Evolutionary conservation across 2,329 filamentous ascomycete genomes (phyloP), one percentile per base, ranked within the genome.

Genomic region (Curvularia spicifera): DNA sequence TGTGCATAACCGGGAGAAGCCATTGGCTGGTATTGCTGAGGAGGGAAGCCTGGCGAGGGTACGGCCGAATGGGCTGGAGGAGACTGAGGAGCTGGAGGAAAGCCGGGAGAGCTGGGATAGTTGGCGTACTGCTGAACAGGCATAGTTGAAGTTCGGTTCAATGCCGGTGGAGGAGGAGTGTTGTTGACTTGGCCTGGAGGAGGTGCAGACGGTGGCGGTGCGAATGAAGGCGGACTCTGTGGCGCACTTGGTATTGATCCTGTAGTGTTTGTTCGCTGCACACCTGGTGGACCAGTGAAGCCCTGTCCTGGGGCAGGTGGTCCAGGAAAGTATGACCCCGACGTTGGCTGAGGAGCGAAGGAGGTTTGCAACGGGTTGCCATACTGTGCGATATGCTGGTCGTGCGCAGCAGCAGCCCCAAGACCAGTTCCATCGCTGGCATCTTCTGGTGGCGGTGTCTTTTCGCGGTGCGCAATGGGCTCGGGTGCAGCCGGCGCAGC

Each of bases 401-500:
- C 79, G 51, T 81, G 75, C 15, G 69, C 67, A 24, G 76, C 75
- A 10, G 76, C 78, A 13, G 72, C 66, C 13, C 67, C 68, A 15
- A 82, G 71, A 1, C 81, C 81, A 18, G 78, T 82, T 3, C 81
- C 81, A 55, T 71, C 78, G 12, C 82, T 84, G 39, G 82, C 86
- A 67, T 93, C 90, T 33, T 88, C 85, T 3, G 89, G 89, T 4
- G 91, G 87, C 1, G 90, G 91, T 0, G 91, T 94, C 82, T 93
- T 93, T 75, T 93, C 91, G 47, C 91, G 84, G 73, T 91, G 86
- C 20, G 84, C 81, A 51, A 93, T 87, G 22, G 85, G 82, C 73
- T 93, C 90, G 0, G 90, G 89, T 0, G 89, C 89, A 0, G 89
- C 83, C 4, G 91, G 91, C 1, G 90, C 90, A 0, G 91, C 90